Conservation (phyloP, 495 filamentous ascomycete species). For the Podospora didyma region DNA sequence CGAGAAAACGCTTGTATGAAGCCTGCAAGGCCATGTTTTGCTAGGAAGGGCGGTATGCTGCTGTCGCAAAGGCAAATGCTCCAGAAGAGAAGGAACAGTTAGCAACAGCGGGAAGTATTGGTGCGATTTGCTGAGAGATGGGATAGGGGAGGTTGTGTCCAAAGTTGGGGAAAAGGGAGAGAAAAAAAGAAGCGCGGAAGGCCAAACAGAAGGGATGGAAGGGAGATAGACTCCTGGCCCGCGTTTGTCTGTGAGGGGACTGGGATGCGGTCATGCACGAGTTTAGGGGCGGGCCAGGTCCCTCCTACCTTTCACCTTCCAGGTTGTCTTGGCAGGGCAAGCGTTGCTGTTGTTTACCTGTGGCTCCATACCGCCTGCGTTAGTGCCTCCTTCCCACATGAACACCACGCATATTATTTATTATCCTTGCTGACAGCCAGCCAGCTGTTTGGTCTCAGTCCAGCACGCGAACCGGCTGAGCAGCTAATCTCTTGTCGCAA, state of each 20-base stretch:
- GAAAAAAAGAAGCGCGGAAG: constrained; percentile 2
- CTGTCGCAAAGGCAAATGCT: background rate
- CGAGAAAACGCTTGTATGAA: constrained; percentile 75
- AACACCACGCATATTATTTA: background rate
- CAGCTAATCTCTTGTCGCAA: too few species aligned
- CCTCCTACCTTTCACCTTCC: too few species aligned
- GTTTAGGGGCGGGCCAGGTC: constrained; percentile 13
- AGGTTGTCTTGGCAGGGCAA: constrained; percentile 2
- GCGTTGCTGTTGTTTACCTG: constrained; percentile 2
- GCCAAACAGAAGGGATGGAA: constrained; percentile 9
- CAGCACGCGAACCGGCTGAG: background rate
- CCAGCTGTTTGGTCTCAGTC: background rate
- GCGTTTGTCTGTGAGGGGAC: constrained; percentile 2
- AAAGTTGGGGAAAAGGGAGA: background rate
- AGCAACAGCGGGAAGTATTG: too few species aligned
- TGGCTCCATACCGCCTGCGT: background rate
- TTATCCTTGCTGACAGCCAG: background rate
- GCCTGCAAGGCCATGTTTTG: constrained; percentile 29
- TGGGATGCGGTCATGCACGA: constrained; percentile 19
- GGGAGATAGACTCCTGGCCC: background rate
- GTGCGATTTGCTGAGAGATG: too few species aligned
- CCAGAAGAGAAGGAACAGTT: too few species aligned
- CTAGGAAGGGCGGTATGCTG: background rate
- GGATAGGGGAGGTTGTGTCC: too few species aligned
- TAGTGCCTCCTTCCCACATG: constrained; percentile 12